Conservation (phyloP, 2,329 filamentous ascomycete species). For the Fusarium burgessii region DNA sequence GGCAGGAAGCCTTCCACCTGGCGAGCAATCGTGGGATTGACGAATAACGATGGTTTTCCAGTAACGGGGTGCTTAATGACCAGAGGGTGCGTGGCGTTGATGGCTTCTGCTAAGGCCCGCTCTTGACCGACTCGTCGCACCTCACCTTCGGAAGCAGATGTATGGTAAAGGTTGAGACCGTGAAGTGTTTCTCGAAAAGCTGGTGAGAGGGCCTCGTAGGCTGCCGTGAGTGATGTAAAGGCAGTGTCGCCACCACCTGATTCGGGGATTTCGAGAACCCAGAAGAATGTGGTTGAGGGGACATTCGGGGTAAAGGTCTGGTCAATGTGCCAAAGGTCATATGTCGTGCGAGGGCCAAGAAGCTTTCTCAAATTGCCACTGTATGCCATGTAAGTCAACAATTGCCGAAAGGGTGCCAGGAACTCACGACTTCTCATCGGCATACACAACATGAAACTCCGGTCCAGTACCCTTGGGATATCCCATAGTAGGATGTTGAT, state of each 20-base stretch:
- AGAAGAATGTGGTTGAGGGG: constrained; percentile 51
- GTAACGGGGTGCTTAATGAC: constrained; percentile 49
- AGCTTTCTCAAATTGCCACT: constrained; percentile 48
- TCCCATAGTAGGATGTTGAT: constrained; percentile 50
- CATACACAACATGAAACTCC: constrained; percentile 51
- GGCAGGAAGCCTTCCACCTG: constrained; percentile 47
- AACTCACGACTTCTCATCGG: constrained; percentile 48
- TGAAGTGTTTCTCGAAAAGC: constrained; percentile 38
- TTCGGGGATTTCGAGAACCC: constrained; percentile 48
- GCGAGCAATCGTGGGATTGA: constrained; percentile 49
- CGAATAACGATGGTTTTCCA: constrained; percentile 44
- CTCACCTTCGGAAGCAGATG: constrained; percentile 49
- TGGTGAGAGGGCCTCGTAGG: constrained; percentile 47
- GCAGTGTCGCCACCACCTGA: constrained; percentile 48
- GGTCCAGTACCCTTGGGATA: constrained; percentile 49
- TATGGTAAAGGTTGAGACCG: constrained; percentile 29
- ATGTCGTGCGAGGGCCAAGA: constrained; percentile 43
- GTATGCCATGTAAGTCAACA: fast-evolving
- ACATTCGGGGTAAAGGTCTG: constrained; percentile 51
- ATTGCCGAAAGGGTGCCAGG: fast-evolving
- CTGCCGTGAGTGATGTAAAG: constrained; percentile 48
- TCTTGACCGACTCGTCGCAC: constrained; percentile 46
- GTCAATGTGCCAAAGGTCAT: constrained; percentile 51
- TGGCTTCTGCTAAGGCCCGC: constrained; percentile 46
- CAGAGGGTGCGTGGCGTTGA: constrained; percentile 47